Evolutionary conservation across 306 rosid genomes (phyloP).

Genomic region (Lathyrus oleraceus): DNA sequence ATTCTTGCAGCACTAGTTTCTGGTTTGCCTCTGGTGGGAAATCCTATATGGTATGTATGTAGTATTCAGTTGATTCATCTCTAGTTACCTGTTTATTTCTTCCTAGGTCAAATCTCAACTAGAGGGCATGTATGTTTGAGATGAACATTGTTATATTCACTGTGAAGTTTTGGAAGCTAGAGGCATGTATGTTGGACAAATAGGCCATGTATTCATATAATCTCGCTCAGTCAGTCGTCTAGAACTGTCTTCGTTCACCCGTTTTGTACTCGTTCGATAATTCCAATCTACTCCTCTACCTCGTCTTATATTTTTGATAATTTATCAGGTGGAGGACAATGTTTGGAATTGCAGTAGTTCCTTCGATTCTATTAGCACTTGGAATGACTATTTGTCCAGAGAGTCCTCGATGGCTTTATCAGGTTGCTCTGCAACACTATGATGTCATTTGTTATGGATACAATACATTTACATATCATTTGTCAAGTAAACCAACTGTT

Average conservation of each 20-base stretch:
- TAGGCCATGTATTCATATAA: no score
- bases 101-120: background rate
- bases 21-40: conserved; percentile 89
- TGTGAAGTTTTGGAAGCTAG: background rate
- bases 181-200: no score
- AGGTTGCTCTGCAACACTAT: conserved; percentile 48
- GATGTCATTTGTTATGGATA: conserved; percentile 24
- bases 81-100: conserved; percentile 29
- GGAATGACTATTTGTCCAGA: conserved; percentile 87
- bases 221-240: no score
- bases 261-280: no score
- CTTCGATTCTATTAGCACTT: conserved; percentile 71
- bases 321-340: conserved; percentile 85
- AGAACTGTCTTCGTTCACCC: no score
- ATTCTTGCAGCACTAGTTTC: conserved; percentile 83
- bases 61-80: conserved; percentile 39
- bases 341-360: conserved; percentile 79
- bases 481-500: background rate
- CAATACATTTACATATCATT: background rate
- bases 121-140: background rate
- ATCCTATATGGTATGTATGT: conserved; percentile 81
- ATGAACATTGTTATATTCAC: background rate
- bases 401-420: conserved; percentile 94
- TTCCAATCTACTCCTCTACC: background rate
- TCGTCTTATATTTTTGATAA: conserved; percentile 2